Evolutionary conservation across 805 yeast genomes (phyloP), one percentile per base, ranked within the genome.

Genomic region (Candida pini): DNA sequence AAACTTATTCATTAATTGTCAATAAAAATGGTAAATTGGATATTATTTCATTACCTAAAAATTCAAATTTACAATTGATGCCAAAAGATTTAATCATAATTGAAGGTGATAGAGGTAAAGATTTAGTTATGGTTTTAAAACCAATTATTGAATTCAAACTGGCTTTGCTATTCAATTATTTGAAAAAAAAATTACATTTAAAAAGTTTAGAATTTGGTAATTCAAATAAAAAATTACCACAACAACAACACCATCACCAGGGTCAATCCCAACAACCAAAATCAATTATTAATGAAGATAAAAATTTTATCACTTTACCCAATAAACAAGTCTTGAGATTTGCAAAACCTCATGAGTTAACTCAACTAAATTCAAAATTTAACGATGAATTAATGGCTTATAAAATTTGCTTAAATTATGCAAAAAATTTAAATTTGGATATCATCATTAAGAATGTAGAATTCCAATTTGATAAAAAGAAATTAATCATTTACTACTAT

Each of bases 51-150:
- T 73, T 77, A 22, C 83, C 87, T 4, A 69, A 71, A 39, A 73
- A 73, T 47, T 72, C 87, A 10, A 81, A 81, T 48, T 62, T 83
- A 32, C 58, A 59, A 32, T 62, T 83, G 40, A 69, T 66, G 41
- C 66, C 73, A 29, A 67, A 73, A 36, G 92, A 84, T 56, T 66
- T 83, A 50, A 83, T 82, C 8, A 76, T 83, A 14, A 81, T 81
- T 37, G 92, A 84, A 59, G 94, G 92, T 35, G 94, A 84, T 54
- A 66, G 92, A 41, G 94, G 94, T 19, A 81, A 81, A 48, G 94
- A 84, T 56, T 57, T 84, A 43, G 90, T 79, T 8, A 72, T 78
- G 72, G 76, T 83, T 28, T 60, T 82, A 19, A 82, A 80, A 41
- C 86, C 90, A 1, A 56, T 67, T 27, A 69, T 82, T 20, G 71